Conservation (phyloP, 1,139 yeast species). For the Pneumocystis jirovecii region DNA sequence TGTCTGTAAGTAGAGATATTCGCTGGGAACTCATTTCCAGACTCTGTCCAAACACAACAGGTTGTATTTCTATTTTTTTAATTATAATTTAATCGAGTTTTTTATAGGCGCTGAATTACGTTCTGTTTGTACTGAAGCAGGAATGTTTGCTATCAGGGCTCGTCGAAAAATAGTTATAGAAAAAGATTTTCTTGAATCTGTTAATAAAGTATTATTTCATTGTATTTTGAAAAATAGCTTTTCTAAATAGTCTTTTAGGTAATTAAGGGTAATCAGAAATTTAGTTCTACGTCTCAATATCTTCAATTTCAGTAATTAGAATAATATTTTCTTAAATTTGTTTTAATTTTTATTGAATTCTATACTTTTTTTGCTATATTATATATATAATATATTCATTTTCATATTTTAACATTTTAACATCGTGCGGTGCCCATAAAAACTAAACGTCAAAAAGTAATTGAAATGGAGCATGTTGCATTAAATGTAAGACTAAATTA, state of each 20-base stretch:
- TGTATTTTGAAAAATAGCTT: neutral
- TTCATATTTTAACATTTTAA: neutral
- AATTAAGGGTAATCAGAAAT: conserved; percentile 93
- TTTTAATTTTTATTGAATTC: neutral
- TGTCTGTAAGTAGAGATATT: conserved; percentile 93
- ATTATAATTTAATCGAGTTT: neutral
- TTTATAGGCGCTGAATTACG: conserved; percentile 77
- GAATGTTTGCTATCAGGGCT: conserved; percentile 97
- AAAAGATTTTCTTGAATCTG: conserved; percentile 92
- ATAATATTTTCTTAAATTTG: conserved; percentile 27
- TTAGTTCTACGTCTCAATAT: conserved; percentile 51
- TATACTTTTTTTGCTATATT: neutral
- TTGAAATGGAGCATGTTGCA: neutral
- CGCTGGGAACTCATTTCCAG: conserved; percentile 97
- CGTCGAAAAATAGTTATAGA: conserved; percentile 96
- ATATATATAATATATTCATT: neutral
- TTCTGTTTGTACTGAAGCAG: conserved; percentile 94
- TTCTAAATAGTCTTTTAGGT: neutral
- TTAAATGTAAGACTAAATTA: neutral
- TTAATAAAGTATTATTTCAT: conserved; percentile 54
- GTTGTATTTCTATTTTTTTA: neutral
- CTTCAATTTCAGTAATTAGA: conserved; percentile 77
- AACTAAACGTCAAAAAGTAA: neutral
- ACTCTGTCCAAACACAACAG: conserved; percentile 87
- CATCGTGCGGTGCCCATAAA: neutral